Conservation (phyloP, 1,139 yeast species). For the Candida tropicalis region DNA sequence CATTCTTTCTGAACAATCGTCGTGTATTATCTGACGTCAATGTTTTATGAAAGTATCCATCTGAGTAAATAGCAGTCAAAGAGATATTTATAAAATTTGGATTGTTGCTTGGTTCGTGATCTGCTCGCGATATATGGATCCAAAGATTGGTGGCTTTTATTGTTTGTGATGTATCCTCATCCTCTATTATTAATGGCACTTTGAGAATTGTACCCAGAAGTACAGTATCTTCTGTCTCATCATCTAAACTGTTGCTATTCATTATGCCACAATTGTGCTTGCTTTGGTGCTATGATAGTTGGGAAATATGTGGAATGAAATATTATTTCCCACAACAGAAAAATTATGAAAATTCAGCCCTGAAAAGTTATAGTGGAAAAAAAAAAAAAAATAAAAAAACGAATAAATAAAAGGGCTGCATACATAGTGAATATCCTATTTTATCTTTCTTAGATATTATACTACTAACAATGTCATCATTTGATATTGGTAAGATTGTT, state of each 20-base stretch:
- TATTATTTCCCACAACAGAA: no score
- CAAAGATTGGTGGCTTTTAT: slow-evolving; percentile 14
- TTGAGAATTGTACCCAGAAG: slow-evolving; percentile 16
- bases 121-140: slow-evolving; percentile 17
- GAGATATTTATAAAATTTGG: slow-evolving; percentile 18
- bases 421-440: no score
- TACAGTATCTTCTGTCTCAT: neutral
- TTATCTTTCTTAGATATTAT: no score
- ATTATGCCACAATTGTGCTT: neutral
- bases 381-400: neutral
- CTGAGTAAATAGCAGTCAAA: slow-evolving; percentile 16
- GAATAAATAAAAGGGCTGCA: no score
- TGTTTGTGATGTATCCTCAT: slow-evolving; percentile 9
- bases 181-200: slow-evolving; percentile 15
- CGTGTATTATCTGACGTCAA: slow-evolving; percentile 10
- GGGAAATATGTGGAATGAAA: neutral
- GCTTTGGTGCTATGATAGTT: no score
- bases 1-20: slow-evolving; percentile 12
- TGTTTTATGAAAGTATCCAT: slow-evolving; percentile 17
- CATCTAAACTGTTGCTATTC: neutral
- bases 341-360: neutral
- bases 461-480: slow-evolving; percentile 14
- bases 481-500: slow-evolving; percentile 15
- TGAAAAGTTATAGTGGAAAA: neutral
- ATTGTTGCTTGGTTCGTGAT: slow-evolving; percentile 14